Base-by-base conservation (phyloP, 768 basidiomycete species). In the Lactifluus hygrophoroides region DNA sequence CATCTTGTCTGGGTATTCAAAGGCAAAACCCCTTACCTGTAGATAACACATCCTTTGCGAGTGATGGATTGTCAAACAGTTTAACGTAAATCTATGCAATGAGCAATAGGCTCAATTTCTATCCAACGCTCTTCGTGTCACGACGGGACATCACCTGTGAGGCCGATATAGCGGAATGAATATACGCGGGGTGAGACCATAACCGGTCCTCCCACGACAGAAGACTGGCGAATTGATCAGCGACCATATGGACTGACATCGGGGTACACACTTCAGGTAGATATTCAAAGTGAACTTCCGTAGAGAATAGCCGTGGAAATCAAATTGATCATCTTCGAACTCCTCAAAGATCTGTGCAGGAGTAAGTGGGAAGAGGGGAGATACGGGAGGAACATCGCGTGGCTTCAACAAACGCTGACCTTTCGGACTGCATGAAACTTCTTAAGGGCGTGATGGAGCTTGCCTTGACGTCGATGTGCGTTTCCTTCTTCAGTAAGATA, bases 231-330 rank as follows among this genome's bases (percentile, higher is more conserved):
- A 49, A 45, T 42, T n/a, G 35, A 19, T 48, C 34, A 45, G 46
- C 21, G 10, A 28, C 9, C 30, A 34, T 27, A 8, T 34, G 7
- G 27, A 2, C 19, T 16, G 40, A 13, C 47, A 25, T n/a, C 43
- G 32, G 38, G 16, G 28, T 9, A 74, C 88, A 60, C 65, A 97
- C 95, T 84, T 82, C 53, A 89, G 60, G 69, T 98, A 98, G 13
- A 91, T 82, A 53, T 85, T 86, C 34, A 98, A 73, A 8, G 89
- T 95, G 66, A 85, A 89, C 65, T 90, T 93, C 53, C 96, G 85
- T 64, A 97, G 64, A 64, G 90, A 90, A 70, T 97, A 99, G 7
- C 88, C 84, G 69, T 99, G 96, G 78, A 99, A 99, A 71, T 99
- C 96, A 65, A 88, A 97, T 72, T 98, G 94, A 67, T 96, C 94